Evolutionary conservation across 306 rosid species (phyloP), one percentile per base, ranked within the genome.

Genomic region (Spatholobus suberectus): DNA sequence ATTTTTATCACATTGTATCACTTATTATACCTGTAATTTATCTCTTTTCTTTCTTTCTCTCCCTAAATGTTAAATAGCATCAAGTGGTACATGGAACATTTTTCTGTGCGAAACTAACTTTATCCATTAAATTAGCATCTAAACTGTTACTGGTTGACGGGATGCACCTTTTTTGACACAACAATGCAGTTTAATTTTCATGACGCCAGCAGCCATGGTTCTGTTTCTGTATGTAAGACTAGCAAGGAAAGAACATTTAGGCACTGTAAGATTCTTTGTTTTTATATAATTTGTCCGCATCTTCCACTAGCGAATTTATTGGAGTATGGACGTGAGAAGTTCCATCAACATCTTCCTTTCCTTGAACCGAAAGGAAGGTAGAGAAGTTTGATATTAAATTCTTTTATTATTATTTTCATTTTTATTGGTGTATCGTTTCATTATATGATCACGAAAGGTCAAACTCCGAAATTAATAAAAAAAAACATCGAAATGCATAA

Each of bases 361-460:
- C 80, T 62, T 78, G 86, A 68, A 47, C n/a, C 44, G 5, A n/a
- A 55, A 80, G 82, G 11, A 77, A 74, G 73, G 82, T 61, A 72
- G 47, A 85, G 70, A 73, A 32, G 51, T 57, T 34, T 66, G 69
- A 59, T 61, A 11, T 62, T 79, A 81, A 68, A 46, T 77, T 29
- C 11, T 26, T 70, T 15, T 0, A 26, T 13, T 63, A 40, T 70
- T 14, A 26, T 71, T 71, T 24, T 20, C 9, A 6, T 34, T 3
- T n/a, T n/a, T 65, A 23, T 24, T 69, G 18, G 35, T 40, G 12
- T n/a, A n/a, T n/a, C n/a, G n/a, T n/a, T n/a, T 4, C 35, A n/a
- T 35, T 58, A 11, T 24, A 9, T 26, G 35, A 24, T 24, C 8
- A 58, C n/a, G 2, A 58, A 4, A 20, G 7, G 66, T 58, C 66